These are phyloP conservation scores for Cyclotella distinguenda DNA, from an alignment of 108 stramenopile species.

Conservation along the genomic window DNA sequence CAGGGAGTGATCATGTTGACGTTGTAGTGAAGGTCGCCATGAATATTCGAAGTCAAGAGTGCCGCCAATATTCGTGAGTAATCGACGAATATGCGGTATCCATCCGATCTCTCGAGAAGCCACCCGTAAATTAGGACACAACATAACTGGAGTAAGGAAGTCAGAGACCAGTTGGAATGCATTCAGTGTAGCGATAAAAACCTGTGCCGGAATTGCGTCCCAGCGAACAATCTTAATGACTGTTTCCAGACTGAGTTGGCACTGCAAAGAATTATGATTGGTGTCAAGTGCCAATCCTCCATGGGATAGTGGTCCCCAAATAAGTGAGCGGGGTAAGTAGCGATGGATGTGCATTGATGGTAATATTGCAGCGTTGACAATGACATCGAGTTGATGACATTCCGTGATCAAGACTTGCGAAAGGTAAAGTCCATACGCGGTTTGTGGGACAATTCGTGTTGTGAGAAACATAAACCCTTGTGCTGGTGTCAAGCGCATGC, in stretches of 20 bases:
- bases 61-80: neutral
- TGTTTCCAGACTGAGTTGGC: neutral
- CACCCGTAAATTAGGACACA: neutral
- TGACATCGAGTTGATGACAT: neutral
- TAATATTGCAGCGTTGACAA: neutral
- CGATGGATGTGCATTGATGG: neutral
- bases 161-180: constrained; percentile 10
- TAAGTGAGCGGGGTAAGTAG: neutral
- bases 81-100: neutral
- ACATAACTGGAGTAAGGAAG: neutral
- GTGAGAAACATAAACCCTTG: neutral
- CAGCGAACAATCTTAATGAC: neutral
- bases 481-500: neutral
- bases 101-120: neutral
- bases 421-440: neutral
- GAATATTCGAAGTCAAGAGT: neutral
- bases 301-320: neutral
- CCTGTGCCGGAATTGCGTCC: neutral
- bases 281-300: neutral
- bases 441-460: neutral
- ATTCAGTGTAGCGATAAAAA: neutral
- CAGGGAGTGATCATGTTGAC: neutral
- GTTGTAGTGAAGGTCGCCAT: neutral
- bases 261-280: neutral
- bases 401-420: neutral